Base-by-base conservation (phyloP, 345 rosid genomes). In the Laguncularia racemosa region DNA sequence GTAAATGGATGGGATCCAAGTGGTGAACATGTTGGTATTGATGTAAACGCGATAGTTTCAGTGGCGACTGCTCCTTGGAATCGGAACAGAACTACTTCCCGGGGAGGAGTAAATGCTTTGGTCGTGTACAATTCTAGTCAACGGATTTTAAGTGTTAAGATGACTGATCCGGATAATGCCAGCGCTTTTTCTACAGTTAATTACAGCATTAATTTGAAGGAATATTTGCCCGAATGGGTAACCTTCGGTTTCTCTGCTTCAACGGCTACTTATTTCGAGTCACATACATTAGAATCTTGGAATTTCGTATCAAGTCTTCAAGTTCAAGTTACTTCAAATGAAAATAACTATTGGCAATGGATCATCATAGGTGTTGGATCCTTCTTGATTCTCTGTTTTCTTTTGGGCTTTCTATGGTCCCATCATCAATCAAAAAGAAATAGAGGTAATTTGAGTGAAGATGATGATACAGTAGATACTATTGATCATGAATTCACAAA, bases 191-290 rank as follows among this genome's bases (percentile, higher is more conserved):
- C 14, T 4, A 17, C 20, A 20, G 14, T 51, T 14, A 14, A 33
- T 40, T n/a, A 18, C 2, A 19, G 6, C 20, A 49, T 44, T 43
- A 40, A 61, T 43, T 20, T 61, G 56, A 38, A 12, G 19, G 23
- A 16, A 3, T 6, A 2, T 18, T 20, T 61, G 57, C 64, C 64
- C 3, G 19, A 61, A 12, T 16, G 33, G 56, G 57, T 61, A 1
- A 43, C 3, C 6, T 40, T 61, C 17, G 64, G 64, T 12, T 61
- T 61, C 49, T 51, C 64, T 6, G 64, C 40, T 0, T 10, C 50
- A 12, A 61, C 64, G 1, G 64, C 57, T 17, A 1, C 2, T 10
- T 0, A 0, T 2, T 51, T 9, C n/a, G 57, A 51, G 57, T 13
- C 16, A 28, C 64, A 61, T 20, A 20, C 44, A 10, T 43, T 61